phyloP scores from a whole-genome alignment of 352 stramenopile genomes.

The Thalassiosira hispida region DNA sequence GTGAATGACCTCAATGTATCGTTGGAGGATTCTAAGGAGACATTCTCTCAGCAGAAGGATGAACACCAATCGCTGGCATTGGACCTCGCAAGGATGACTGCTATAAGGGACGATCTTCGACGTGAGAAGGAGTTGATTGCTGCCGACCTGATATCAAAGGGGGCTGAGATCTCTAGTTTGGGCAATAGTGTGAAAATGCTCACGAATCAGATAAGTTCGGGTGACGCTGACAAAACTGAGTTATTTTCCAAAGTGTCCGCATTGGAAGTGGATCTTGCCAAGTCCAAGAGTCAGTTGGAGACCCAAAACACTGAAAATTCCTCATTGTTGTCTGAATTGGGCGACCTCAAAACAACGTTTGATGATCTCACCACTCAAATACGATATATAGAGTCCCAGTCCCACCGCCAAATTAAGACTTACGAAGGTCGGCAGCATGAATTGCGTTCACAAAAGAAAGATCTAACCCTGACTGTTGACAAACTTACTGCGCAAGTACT shows the following conservation, averaged over 20 bases:
- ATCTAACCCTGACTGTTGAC: conserved; percentile 20
- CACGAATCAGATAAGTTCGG: conserved; percentile 6
- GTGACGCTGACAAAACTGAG: conserved; percentile 20
- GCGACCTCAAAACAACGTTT: conserved; percentile 22
- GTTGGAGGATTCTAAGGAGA: background rate
- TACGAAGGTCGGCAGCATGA: conserved; percentile 3
- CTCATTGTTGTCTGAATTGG: conserved; percentile 18
- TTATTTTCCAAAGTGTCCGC: conserved; percentile 4
- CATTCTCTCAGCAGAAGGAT: conserved; percentile 1
- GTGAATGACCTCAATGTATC: conserved; percentile 3
- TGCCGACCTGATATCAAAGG: background rate
- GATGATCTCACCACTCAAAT: conserved; percentile 28
- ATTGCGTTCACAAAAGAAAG: conserved; percentile 18
- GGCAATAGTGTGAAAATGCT: conserved; percentile 3
- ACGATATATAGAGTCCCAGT: conserved; percentile 22
- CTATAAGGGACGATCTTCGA: background rate
- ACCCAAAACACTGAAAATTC: conserved; percentile 26
- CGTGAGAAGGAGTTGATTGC: background rate
- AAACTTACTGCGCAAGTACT: conserved; percentile 30
- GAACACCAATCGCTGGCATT: background rate
- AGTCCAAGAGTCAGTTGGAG: conserved; percentile 15
- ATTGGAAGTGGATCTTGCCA: conserved; percentile 16
- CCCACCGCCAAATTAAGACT: conserved; percentile 8
- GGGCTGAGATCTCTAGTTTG: background rate
- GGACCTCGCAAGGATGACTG: conserved; percentile 1